Base-by-base conservation (phyloP, 257 asterid genomes). In the Solanum stenotomum region DNA sequence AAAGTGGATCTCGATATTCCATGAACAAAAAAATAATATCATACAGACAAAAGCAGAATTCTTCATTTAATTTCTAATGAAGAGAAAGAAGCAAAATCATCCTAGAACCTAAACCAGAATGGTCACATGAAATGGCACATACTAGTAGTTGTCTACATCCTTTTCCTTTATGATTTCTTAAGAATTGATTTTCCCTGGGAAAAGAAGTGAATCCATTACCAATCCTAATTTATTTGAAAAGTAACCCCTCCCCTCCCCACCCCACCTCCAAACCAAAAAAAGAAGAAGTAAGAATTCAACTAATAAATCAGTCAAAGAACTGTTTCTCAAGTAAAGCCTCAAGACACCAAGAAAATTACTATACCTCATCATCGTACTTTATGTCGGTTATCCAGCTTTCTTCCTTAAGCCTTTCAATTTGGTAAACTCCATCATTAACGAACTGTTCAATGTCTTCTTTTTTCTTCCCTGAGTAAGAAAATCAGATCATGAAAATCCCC, bases 361-460 rank as follows among this genome's bases (percentile, higher is more conserved):
- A 71, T 92, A 97, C 99, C 99, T 97, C 99, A 88, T 97, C 99
- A 77, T 97, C 98, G 63, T 97, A 97, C 89, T 96, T 97, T 86
- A 96, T 94, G 92, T 95, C 98, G 0, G 98, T 97, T 91, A 97
- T 97, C 99, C 98, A 97, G 88, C 98, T 98, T 88, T 93, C 98
- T 92, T 96, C 95, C 90, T 95, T 97, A 87, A 97, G 94, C 92
- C 93, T 94, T 85, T 94, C 96, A 59, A 96, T 91, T 88, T 94
- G 94, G 91, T 92, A 96, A 63, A 97, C 98, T 71, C 99, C 99
- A 89, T 97, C 98, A 88, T 97, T 92, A n/a, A 97, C 91, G 89
- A 97, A 96, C 87, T 89, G 92, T 92, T 96, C 96, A 87, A 96
- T 87, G 88, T 94, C 98, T 92, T 94, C 95, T 90, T 91, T 94